phyloP scores from a whole-genome alignment of 2,329 filamentous ascomycete genomes.

The Monilinia vaccinii-corymbosi region DNA sequence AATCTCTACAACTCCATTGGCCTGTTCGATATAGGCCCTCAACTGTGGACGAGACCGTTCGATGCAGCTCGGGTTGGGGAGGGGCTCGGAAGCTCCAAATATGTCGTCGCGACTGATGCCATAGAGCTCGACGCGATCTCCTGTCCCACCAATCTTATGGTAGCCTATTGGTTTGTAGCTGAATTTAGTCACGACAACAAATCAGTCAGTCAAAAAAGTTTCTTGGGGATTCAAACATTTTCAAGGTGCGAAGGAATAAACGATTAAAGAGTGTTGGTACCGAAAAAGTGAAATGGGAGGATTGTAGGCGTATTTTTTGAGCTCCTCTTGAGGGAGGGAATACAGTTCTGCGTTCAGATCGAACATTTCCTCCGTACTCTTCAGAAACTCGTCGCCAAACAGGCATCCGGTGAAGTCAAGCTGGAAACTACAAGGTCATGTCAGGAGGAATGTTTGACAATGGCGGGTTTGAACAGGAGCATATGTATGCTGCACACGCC shows the following conservation, averaged over 20 bases:
- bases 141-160: neutral
- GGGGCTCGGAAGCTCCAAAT: conserved; percentile 3
- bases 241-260: neutral
- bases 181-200: neutral
- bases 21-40: neutral
- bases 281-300: neutral
- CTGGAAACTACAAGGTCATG: neutral
- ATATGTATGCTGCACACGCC: neutral
- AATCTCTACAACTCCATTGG: neutral
- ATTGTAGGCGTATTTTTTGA: neutral
- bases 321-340: neutral
- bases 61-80: neutral
- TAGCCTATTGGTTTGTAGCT: conserved; percentile 3
- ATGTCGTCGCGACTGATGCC: neutral
- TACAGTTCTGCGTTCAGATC: neutral
- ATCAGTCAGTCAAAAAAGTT: neutral
- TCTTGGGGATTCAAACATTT: neutral
- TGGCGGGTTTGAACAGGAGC: too few species aligned
- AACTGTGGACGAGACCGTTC: neutral
- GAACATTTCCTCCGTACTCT: neutral
- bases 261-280: neutral
- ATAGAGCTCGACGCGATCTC: conserved; percentile 2
- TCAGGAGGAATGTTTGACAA: neutral
- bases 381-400: neutral
- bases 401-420: neutral